A percentile compares a stretch with the other conserved stretches of the same genome.
phyloP scores from a whole-genome alignment of 2,329 filamentous ascomycete genomes.

The Eurotiales sp. region DNA sequence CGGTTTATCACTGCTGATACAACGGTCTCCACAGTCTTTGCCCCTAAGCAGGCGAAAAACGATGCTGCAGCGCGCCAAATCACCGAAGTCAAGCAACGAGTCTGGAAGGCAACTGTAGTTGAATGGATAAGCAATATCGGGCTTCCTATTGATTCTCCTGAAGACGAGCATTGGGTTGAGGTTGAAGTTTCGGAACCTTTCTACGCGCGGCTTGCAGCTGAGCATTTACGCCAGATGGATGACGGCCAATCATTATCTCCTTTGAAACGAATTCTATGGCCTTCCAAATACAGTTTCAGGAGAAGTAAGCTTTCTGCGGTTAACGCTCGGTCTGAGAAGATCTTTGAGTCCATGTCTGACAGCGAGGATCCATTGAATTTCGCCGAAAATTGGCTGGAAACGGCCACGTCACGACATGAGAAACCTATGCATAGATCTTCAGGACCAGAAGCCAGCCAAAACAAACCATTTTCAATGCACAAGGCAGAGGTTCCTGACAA shows the following conservation, averaged over 20 bases:
- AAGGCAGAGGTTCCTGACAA: slow-evolving; percentile 26
- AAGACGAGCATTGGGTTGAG: slow-evolving; percentile 38
- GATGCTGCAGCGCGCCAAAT: slow-evolving; percentile 14
- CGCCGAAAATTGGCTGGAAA: slow-evolving; percentile 38
- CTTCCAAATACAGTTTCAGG: slow-evolving; percentile 41
- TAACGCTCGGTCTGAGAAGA: slow-evolving; percentile 16
- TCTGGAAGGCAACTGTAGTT: slow-evolving; percentile 36
- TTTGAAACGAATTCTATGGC: slow-evolving; percentile 44
- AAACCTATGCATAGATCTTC: slow-evolving; percentile 14
- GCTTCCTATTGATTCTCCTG: slow-evolving; percentile 25
- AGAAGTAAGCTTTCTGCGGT: slow-evolving; percentile 23
- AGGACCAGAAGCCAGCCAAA: slow-evolving; percentile 21
- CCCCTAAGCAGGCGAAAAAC: slow-evolving; percentile 18
- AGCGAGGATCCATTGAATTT: slow-evolving; percentile 40
- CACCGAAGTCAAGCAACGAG: slow-evolving; percentile 19
- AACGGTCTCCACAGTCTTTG: slow-evolving; percentile 20
- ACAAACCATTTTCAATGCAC: slow-evolving; percentile 22
- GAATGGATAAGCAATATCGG: slow-evolving; percentile 38
- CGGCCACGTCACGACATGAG: slow-evolving; percentile 23
- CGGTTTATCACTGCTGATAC: slow-evolving; percentile 28
- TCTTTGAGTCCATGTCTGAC: slow-evolving; percentile 18
- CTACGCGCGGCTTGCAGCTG: slow-evolving; percentile 34
- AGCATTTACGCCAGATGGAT: slow-evolving; percentile 26
- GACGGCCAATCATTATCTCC: slow-evolving; percentile 27
- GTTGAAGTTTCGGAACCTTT: slow-evolving; percentile 40